Base-by-base conservation (phyloP, 2,329 filamentous ascomycete species). In the Lasiodiplodia sp. region DNA sequence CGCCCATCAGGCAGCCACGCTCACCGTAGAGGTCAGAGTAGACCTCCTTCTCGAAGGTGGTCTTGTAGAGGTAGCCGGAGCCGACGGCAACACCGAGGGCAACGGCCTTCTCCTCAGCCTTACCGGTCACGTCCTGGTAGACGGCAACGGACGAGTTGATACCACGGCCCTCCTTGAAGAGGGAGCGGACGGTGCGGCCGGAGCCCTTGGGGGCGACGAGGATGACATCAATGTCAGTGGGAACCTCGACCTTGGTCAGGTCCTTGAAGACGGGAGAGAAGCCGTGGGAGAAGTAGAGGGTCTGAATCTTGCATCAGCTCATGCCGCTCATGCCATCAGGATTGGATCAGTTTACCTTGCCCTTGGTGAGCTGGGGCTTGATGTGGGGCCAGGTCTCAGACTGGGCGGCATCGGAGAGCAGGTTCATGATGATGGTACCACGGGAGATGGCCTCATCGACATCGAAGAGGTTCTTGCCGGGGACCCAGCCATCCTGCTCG, bases 261-360 rank as follows among this genome's bases (percentile, higher is more conserved):
- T 97, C 91, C 89, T 97, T 97, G 93, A 99, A 99, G 85, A 99
- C 94, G 81, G 96, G 96, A 72, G 96, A 98, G 92, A 99, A 99
- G 80, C 96, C 96, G 90, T 99, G 96, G 76, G 96, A 98, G 90
- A 99, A 99, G 92, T 99, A 99, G 77, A 99, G 93, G 71, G 96
- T 99, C 95, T 96, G 73, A 6, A 16, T 47, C 34, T 53, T 56
- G 28, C 64, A 71, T 79, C 71, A 79, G 74, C 62, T 63, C 51
- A 31, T 8, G 31, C 16, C 18, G n/a, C 37, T 34, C n/a, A 57
- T 12, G 18, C 21, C 10, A 38, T 44, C 28, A 28, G 55, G 40
- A 70, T 69, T 16, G 56, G 25, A 71, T 56, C 71, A 68, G 74
- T 87, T 74, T 84, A 94, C 93, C 92, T 99, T 99, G 87, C 93